phyloP scores from a whole-genome alignment of 1,284 basidiomycete species.

The Malassezia sympodialis region DNA sequence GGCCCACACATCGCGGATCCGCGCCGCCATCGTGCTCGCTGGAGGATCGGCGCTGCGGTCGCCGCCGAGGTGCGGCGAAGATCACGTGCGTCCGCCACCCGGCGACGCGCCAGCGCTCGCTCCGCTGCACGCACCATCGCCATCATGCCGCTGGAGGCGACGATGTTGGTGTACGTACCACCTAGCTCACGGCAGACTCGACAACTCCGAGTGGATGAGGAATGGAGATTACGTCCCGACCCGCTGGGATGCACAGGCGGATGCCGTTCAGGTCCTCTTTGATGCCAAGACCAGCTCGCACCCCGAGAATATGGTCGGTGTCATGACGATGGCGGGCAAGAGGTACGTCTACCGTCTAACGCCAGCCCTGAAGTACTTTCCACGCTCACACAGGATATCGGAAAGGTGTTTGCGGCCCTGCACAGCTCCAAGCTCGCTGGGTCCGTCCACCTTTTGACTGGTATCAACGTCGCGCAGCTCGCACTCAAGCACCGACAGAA shows the following conservation, averaged over 20 bases:
- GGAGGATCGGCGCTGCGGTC: background rate
- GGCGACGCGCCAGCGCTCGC: slow-evolving; percentile 6
- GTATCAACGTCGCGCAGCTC: slow-evolving; percentile 84
- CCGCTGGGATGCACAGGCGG: slow-evolving; percentile 75
- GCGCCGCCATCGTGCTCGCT: slow-evolving; percentile 28
- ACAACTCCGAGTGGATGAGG: slow-evolving; percentile 50
- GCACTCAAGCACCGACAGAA: slow-evolving; percentile 96
- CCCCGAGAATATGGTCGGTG: slow-evolving; percentile 89
- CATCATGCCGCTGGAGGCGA: slow-evolving; percentile 46
- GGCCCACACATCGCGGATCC: slow-evolving; percentile 70
- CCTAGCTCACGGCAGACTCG: slow-evolving; percentile 19
- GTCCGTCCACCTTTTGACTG: slow-evolving; percentile 70
- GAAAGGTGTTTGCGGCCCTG: slow-evolving; percentile 73
- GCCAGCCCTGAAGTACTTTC: slow-evolving; percentile 73
- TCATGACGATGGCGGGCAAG: slow-evolving; percentile 84
- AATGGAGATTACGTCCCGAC: slow-evolving; percentile 85
- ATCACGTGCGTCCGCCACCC: slow-evolving; percentile 6
- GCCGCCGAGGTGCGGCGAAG: background rate
- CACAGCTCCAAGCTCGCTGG: slow-evolving; percentile 69
- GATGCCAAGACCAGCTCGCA: slow-evolving; percentile 81
- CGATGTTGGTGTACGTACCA: slow-evolving; percentile 41
- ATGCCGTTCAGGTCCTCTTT: slow-evolving; percentile 83
- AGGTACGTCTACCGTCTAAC: slow-evolving; percentile 6
- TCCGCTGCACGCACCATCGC: background rate
- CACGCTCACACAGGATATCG: slow-evolving; percentile 87